Evolutionary conservation across 169 alveolate genomes (phyloP), one percentile per base, ranked within the genome.

Genomic region (Cryptosporidium canis): DNA sequence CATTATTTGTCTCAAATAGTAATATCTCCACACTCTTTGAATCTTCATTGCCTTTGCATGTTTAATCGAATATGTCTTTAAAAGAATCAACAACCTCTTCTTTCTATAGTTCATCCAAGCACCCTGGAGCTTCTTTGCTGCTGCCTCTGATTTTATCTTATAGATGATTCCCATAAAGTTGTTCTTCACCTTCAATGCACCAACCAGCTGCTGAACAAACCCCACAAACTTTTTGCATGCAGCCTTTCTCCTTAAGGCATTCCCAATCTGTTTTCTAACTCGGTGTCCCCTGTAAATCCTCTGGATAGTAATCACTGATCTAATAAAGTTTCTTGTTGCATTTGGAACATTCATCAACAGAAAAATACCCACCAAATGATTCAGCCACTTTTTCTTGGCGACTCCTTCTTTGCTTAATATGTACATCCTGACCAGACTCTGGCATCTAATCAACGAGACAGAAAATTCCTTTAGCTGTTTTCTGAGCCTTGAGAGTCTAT

Each of bases 211-310:
- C 58, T 18, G 3, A 27, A 77, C 11, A 27, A 77, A 61, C 6
- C 18, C 41, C 24, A 43, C 18, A 1, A 77, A 29, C 66, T 77
- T 77, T 58, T 29, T 77, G 12, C 18, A 12, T 4, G 87, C 87
- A 39, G 64, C 55, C 29, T 58, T 77, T 33, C 29, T 77, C 27
- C 64, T 77, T 16, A 77, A 48, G 16, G 70, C 3, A n/a, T 21
- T 27, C 29, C 63, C n/a, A 14, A 67, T 55, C 83, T 41, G 37
- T 35, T 43, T 87, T 64, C 93, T 82, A 0, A 71, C 68, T 51
- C 83, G 35, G 55, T 91, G 63, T 0, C 93, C 93, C 24, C 92
- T 56, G 55, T 45, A 91, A 43, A 91, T 68, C 37, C 56, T 91
- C 63, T 91, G 93, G 7, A 91, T 91, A 0, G 16, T 47, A 16